Conservation (phyloP, 768 basidiomycete genomes). For the Lactarius sp. region DNA sequence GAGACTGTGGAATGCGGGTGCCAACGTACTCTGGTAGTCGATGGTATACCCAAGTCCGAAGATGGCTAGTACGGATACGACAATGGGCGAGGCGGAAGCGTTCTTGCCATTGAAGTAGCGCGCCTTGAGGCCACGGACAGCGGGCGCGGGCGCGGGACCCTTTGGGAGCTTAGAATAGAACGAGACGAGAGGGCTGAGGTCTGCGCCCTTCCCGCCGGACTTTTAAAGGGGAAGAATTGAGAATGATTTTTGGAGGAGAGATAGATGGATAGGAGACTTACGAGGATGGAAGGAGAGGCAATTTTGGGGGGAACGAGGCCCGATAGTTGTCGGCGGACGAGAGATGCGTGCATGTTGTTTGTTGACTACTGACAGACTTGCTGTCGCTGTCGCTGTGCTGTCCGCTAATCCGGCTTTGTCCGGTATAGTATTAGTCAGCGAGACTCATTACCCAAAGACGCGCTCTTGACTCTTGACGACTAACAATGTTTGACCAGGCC, state of each 20-base stretch:
- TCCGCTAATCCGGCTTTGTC: too few relatives aligned
- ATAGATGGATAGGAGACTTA: slow-evolving; percentile 43
- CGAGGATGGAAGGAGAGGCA: slow-evolving; percentile 84
- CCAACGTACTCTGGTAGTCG: slow-evolving; percentile 80
- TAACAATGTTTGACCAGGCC: slow-evolving; percentile 6
- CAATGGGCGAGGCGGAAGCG: slow-evolving; percentile 68
- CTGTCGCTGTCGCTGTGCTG: too few relatives aligned
- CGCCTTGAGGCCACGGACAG: slow-evolving; percentile 65
- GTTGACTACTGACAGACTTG: too few relatives aligned
- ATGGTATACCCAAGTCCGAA: slow-evolving; percentile 81
- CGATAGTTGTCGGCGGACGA: slow-evolving; percentile 78
- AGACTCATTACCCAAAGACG: slow-evolving; percentile 50
- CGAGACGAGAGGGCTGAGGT: slow-evolving; percentile 80
- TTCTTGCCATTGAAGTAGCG: slow-evolving; percentile 83
- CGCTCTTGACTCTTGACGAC: slow-evolving; percentile 71
- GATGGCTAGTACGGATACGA: slow-evolving; percentile 56
- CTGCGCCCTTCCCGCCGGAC: slow-evolving; percentile 78
- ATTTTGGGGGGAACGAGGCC: slow-evolving; percentile 92
- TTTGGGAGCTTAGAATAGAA: slow-evolving; percentile 98
- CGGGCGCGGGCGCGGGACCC: slow-evolving; percentile 60
- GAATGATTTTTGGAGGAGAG: not conserved
- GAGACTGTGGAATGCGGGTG: not conserved
- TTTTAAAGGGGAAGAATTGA: slow-evolving; percentile 29
- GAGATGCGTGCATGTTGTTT: slow-evolving; percentile 66
- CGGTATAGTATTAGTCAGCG: slow-evolving; percentile 1